Conservation (phyloP, 495 filamentous ascomycete species). For the Penicillium riverlandense region DNA sequence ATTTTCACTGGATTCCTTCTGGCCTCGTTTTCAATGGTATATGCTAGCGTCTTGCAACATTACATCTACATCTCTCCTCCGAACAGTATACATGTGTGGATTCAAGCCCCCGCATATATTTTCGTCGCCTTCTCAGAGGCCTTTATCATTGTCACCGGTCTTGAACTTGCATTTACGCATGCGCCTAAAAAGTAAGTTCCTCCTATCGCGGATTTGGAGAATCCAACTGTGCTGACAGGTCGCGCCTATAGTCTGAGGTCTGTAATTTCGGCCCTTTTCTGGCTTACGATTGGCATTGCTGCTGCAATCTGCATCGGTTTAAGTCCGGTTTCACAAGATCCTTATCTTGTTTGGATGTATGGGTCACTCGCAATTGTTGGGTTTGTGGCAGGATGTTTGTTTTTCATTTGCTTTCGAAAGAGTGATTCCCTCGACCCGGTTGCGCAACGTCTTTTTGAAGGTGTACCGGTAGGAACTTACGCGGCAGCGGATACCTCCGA, state of each 20-base stretch:
- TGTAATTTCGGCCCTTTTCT: slow-evolving; percentile 19
- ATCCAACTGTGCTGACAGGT: too few relatives aligned
- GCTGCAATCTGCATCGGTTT: slow-evolving; percentile 22
- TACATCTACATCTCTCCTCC: slow-evolving; percentile 58
- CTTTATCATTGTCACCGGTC: slow-evolving; percentile 44
- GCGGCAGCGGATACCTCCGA: not conserved
- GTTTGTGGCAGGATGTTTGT: slow-evolving; percentile 6
- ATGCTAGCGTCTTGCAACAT: slow-evolving; percentile 57
- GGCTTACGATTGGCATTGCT: slow-evolving; percentile 17
- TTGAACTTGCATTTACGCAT: slow-evolving; percentile 39
- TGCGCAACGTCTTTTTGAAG: not conserved
- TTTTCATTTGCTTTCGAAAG: slow-evolving; percentile 8
- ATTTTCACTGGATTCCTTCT: slow-evolving; percentile 63
- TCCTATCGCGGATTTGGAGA: not conserved
- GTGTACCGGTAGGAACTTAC: not conserved
- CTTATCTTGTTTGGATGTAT: slow-evolving; percentile 46
- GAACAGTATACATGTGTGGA: slow-evolving; percentile 41
- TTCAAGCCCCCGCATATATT: slow-evolving; percentile 49
- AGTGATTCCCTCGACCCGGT: not conserved
- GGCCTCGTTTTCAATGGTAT: slow-evolving; percentile 56
- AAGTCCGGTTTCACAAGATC: slow-evolving; percentile 20
- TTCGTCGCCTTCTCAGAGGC: slow-evolving; percentile 53
- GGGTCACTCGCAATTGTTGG: slow-evolving; percentile 23
- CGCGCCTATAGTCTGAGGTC: slow-evolving; percentile 12
- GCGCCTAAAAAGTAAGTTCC: slow-evolving; percentile 13